Evolutionary conservation across 306 rosid species (phyloP).

Genomic region (Citrullus colocynthis): DNA sequence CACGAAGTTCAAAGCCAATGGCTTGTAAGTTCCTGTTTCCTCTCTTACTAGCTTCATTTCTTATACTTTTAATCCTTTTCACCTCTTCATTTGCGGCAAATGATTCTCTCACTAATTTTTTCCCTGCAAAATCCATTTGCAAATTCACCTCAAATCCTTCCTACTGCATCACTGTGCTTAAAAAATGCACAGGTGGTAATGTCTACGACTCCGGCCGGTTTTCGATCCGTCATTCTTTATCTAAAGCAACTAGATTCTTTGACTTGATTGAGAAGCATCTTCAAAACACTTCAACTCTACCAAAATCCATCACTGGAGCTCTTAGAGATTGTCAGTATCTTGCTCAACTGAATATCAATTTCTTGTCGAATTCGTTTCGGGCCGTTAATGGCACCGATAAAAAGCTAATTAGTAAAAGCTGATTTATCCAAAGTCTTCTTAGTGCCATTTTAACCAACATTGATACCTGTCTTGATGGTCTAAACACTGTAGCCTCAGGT

Average conservation of each 20-base stretch:
- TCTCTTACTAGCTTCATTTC: not conserved
- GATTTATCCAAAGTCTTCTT: conserved; percentile 23
- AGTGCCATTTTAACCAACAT: conserved; percentile 31
- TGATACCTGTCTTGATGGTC: conserved; percentile 24
- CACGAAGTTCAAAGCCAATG: conserved; percentile 3
- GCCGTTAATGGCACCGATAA: conserved; percentile 7
- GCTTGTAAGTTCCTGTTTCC: conserved; percentile 13
- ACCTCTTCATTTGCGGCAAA: conserved; percentile 2
- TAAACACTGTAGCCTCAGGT: conserved; percentile 7
- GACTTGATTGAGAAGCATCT: conserved; percentile 11
- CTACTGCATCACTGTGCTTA: conserved; percentile 21
- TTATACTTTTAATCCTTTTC: not conserved
- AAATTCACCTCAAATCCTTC: conserved; percentile 22
- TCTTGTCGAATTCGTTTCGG: conserved; percentile 1
- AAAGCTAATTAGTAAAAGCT: conserved; percentile 13
- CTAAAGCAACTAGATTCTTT: conserved; percentile 13
- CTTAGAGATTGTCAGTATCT: conserved; percentile 21
- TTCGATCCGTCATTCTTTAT: conserved; percentile 14
- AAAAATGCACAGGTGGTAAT: conserved; percentile 6
- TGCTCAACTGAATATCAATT: conserved; percentile 13
- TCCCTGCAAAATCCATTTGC: conserved; percentile 15
- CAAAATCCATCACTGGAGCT: conserved; percentile 7
- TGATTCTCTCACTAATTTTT: conserved; percentile 8
- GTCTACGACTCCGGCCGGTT: conserved; percentile 21
- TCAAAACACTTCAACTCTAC: conserved; percentile 1